These are phyloP conservation scores for Xylariaceae sp. DNA, from an alignment of 2,329 filamentous ascomycete genomes.

Conservation along the genomic window DNA sequence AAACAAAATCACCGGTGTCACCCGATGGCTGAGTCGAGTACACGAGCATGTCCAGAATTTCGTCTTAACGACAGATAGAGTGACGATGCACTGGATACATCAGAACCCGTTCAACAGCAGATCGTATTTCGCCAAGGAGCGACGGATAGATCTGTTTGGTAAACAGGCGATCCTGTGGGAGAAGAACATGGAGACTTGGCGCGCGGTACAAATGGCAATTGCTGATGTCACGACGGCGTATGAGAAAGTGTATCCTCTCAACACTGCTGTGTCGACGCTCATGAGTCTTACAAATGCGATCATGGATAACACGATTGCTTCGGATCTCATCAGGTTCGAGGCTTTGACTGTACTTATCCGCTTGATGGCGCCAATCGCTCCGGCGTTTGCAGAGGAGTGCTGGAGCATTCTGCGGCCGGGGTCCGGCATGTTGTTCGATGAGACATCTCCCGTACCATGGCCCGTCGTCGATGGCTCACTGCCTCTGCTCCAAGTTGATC, in stretches of 20 bases:
- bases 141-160: slow-evolving; percentile 28
- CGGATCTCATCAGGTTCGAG: slow-evolving; percentile 44
- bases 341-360: slow-evolving; percentile 59
- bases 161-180: slow-evolving; percentile 39
- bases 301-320: slow-evolving; percentile 43
- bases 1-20: slow-evolving; percentile 74
- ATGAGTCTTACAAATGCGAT: slow-evolving; percentile 77
- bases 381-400: slow-evolving; percentile 77
- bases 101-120: slow-evolving; percentile 25
- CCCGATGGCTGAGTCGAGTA: slow-evolving; percentile 73
- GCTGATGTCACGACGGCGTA: slow-evolving; percentile 66
- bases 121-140: slow-evolving; percentile 37
- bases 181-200: slow-evolving; percentile 55
- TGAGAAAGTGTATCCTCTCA: slow-evolving; percentile 70
- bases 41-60: slow-evolving; percentile 52
- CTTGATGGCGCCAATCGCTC: slow-evolving; percentile 76
- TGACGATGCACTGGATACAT: not conserved
- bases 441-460: slow-evolving; percentile 49
- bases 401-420: slow-evolving; percentile 59
- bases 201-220: slow-evolving; percentile 66
- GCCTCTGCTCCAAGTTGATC: slow-evolving; percentile 48
- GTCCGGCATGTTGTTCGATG: slow-evolving; percentile 39
- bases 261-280: slow-evolving; percentile 79
- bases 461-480: slow-evolving; percentile 54
- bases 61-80: slow-evolving; percentile 6